These are phyloP conservation scores for Geotrichum siamense DNA, from an alignment of 1,139 yeast genomes.

Conservation along the genomic window DNA sequence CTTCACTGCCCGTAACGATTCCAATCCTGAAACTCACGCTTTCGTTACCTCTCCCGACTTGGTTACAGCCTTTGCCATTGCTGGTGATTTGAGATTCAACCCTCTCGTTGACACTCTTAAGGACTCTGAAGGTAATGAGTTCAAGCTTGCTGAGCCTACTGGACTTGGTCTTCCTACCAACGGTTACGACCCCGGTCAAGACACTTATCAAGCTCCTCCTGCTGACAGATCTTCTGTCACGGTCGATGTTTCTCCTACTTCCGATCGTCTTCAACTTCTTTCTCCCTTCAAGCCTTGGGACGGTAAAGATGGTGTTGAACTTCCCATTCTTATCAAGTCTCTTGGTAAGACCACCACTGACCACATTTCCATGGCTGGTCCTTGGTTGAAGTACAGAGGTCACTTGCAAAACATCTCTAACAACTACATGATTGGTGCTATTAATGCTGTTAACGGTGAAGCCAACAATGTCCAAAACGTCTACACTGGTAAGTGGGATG, in stretches of 20 bases:
- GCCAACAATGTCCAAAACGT: slow-evolving; percentile 88
- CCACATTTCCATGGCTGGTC: slow-evolving; percentile 99
- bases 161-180: slow-evolving; percentile 90
- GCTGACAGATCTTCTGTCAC: slow-evolving; percentile 66
- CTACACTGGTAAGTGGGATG: slow-evolving; percentile 85
- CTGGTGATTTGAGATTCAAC: slow-evolving; percentile 98
- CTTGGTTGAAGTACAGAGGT: slow-evolving; percentile 99
- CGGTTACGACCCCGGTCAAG: slow-evolving; percentile 92
- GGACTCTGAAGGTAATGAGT: slow-evolving; percentile 93
- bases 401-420: slow-evolving; percentile 97
- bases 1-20: slow-evolving; percentile 97
- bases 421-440: slow-evolving; percentile 99
- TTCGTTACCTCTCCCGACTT: slow-evolving; percentile 98
- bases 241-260: slow-evolving; percentile 76
- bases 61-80: slow-evolving; percentile 91
- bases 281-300: slow-evolving; percentile 93
- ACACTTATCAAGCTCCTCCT: slow-evolving; percentile 99
- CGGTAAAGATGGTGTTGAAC: slow-evolving; percentile 82
- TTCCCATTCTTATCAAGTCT: slow-evolving; percentile 92
- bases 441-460: slow-evolving; percentile 92
- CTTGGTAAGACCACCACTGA: slow-evolving; percentile 98
- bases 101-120: slow-evolving; percentile 92
- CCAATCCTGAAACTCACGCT: slow-evolving; percentile 97
- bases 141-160: slow-evolving; percentile 79
- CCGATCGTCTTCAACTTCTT: slow-evolving; percentile 83